phyloP scores from a whole-genome alignment of 176 grass and related monocot species.

The Bonia amplexicaulis region DNA sequence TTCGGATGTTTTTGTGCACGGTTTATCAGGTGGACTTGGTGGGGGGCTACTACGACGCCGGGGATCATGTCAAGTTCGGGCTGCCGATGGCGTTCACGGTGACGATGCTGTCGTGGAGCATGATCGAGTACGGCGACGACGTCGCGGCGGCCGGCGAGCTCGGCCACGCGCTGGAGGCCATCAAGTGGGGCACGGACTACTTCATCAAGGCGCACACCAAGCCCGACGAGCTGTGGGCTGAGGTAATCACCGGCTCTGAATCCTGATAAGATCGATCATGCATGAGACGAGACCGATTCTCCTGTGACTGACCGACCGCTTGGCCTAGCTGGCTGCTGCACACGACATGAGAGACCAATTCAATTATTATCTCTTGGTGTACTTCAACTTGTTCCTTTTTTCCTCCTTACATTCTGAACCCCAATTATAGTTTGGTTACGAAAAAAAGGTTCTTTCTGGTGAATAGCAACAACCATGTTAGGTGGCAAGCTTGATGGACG shows the following conservation, averaged over 20 bases:
- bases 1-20: background rate
- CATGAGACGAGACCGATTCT: background rate
- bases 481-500: conserved; percentile 26
- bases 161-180: conserved; percentile 57
- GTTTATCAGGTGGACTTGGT: conserved; percentile 63
- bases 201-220: conserved; percentile 81
- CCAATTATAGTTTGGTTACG: background rate
- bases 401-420: background rate
- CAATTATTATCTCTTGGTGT: conserved; percentile 27
- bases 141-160: conserved; percentile 60
- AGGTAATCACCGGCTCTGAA: conserved; percentile 42
- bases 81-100: conserved; percentile 88
- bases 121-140: conserved; percentile 59
- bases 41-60: conserved; percentile 79
- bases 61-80: conserved; percentile 87
- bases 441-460: conserved; percentile 1
- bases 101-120: conserved; percentile 86
- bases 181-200: conserved; percentile 93
- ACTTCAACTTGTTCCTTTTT: too few species aligned
- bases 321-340: conserved; percentile 1
- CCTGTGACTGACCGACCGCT: background rate
- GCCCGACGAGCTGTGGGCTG: conserved; percentile 74
- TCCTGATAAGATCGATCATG: background rate
- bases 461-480: conserved; percentile 39
- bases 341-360: conserved; percentile 22